Conservation (phyloP, 768 basidiomycete species). For the Russula sp. region DNA sequence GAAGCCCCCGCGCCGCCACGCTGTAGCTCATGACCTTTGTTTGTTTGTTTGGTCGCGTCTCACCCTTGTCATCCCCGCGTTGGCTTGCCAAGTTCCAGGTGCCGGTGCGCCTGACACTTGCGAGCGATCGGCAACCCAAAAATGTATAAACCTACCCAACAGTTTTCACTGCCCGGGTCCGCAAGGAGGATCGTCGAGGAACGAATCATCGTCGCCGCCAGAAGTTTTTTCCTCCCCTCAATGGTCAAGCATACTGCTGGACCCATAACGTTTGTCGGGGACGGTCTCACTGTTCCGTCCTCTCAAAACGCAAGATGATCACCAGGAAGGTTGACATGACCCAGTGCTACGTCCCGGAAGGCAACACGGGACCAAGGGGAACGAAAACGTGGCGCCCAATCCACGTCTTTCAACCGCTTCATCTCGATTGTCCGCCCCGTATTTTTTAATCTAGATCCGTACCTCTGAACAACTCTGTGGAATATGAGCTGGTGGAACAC, state of each 20-base stretch:
- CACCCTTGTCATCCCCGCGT: constrained; percentile 1
- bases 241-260: background rate
- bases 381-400: constrained; percentile 17
- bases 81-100: constrained; percentile 22
- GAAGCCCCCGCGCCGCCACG: constrained; percentile 9
- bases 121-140: constrained; percentile 24
- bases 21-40: constrained; percentile 5
- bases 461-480: constrained; percentile 9
- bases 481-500: constrained; percentile 20
- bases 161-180: constrained; percentile 15
- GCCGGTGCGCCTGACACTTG: constrained; percentile 18
- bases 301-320: background rate
- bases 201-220: constrained; percentile 7
- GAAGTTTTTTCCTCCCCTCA: constrained; percentile 16
- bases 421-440: constrained; percentile 19
- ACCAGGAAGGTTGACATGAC: background rate
- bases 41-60: constrained; percentile 4
- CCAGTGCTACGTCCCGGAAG: constrained; percentile 1
- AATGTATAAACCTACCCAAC: constrained; percentile 21
- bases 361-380: constrained; percentile 13
- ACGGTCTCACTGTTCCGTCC: background rate
- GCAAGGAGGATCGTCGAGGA: constrained; percentile 18
- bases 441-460: constrained; percentile 18
- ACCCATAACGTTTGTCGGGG: background rate
- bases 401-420: constrained; percentile 1